These are phyloP conservation scores for Gaultheria prostrata DNA, from an alignment of 148 eudicot species.

Conservation along the genomic window DNA sequence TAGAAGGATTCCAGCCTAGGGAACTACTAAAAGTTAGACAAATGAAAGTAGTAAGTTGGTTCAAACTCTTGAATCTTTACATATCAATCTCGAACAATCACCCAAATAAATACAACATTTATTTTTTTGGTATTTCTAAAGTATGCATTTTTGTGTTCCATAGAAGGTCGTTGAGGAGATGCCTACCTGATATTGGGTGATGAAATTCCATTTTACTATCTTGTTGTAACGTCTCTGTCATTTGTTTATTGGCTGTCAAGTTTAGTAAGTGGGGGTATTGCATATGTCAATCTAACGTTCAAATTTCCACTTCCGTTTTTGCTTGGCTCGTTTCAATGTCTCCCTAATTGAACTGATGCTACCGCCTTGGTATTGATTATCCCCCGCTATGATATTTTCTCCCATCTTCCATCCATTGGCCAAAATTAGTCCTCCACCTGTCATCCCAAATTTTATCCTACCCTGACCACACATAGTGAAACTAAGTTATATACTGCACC, in stretches of 20 bases:
- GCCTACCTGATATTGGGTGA: not conserved
- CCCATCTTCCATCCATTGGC: not conserved
- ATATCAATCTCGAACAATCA: not conserved
- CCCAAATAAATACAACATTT: not conserved
- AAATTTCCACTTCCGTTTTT: not conserved
- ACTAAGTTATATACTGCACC: not conserved
- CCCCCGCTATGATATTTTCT: not conserved
- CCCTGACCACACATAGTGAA: not conserved
- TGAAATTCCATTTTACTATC: not conserved
- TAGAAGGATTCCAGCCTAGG: not conserved
- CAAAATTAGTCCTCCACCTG: not conserved
- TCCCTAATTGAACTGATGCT: not conserved
- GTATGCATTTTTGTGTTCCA: not conserved
- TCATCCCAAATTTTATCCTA: not conserved
- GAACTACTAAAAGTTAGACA: not conserved
- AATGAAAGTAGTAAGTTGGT: not conserved
- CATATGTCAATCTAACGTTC: not conserved
- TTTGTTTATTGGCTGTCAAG: not conserved
- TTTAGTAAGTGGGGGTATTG: not conserved
- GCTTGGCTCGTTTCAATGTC: not conserved
- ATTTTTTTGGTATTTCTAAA: not conserved
- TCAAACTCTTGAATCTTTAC: not conserved
- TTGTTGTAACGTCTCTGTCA: not conserved
- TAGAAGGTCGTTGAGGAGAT: not conserved
- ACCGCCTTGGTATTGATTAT: not conserved